Evolutionary conservation across 352 stramenopile genomes (phyloP).

Genomic region (Globisporangium canariense): DNA sequence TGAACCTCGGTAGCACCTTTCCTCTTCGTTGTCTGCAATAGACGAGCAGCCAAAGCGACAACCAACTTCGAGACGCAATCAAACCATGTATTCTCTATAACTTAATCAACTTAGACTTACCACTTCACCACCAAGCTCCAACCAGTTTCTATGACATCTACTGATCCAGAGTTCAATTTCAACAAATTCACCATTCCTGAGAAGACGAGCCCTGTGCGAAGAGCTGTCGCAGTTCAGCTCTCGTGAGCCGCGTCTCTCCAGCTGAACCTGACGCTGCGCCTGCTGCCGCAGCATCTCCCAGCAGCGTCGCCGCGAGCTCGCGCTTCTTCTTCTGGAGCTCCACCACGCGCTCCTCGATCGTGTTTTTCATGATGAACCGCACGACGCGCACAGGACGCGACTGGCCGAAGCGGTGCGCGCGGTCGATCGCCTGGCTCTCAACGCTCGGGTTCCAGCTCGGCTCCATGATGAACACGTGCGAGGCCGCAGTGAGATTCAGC

Average conservation of each 20-base stretch:
- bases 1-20: background rate
- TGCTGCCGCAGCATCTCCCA: constrained; percentile 43
- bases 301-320: constrained; percentile 65
- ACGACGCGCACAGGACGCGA: constrained; percentile 67
- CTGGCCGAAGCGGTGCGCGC: constrained; percentile 87
- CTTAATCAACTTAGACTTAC: background rate
- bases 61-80: background rate
- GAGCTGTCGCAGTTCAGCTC: constrained; percentile 44
- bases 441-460: constrained; percentile 90
- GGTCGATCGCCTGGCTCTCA: constrained; percentile 88
- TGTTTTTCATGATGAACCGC: constrained; percentile 83
- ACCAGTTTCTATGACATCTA: background rate
- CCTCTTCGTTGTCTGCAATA: background rate
- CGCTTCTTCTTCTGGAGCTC: constrained; percentile 87
- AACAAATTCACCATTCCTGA: constrained; percentile 5
- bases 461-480: constrained; percentile 93
- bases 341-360: constrained; percentile 89
- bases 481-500: constrained; percentile 91
- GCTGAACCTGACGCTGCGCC: constrained; percentile 11
- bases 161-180: background rate
- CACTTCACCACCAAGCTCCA: background rate
- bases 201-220: constrained; percentile 28
- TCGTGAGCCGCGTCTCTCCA: constrained; percentile 32
- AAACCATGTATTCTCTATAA: constrained; percentile 4
- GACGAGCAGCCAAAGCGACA: background rate